phyloP scores from a whole-genome alignment of 306 rosid genomes.

The Lathyrus oleraceus region DNA sequence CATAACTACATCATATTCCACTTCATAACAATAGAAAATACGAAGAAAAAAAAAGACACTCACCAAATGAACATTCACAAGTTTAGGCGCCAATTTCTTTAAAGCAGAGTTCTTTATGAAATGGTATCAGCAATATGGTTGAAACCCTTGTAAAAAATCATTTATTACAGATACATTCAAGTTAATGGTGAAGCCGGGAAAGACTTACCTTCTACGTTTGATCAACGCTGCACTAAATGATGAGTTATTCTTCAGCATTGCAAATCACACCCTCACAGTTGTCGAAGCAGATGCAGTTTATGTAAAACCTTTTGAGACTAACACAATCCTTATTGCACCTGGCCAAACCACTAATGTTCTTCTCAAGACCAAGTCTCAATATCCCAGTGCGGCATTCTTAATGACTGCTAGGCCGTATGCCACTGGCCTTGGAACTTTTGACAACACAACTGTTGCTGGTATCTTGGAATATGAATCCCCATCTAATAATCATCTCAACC shows the following conservation, averaged over 20 bases:
- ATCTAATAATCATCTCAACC: slow-evolving; percentile 24
- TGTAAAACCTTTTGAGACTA: slow-evolving; percentile 55
- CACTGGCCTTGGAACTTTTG: slow-evolving; percentile 62
- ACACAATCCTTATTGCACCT: slow-evolving; percentile 56
- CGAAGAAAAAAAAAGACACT: too few relatives aligned
- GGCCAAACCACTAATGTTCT: slow-evolving; percentile 78
- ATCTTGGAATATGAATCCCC: slow-evolving; percentile 29
- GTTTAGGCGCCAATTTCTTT: background rate
- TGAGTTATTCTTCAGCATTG: slow-evolving; percentile 70
- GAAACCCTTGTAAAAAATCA: background rate
- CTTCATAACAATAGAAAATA: too few relatives aligned
- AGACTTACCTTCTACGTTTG: slow-evolving; percentile 57
- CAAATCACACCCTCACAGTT: slow-evolving; percentile 61
- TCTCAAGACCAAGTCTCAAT: slow-evolving; percentile 53
- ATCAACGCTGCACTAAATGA: slow-evolving; percentile 75
- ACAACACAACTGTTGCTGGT: slow-evolving; percentile 63
- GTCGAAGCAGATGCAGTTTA: slow-evolving; percentile 69
- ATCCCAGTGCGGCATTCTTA: slow-evolving; percentile 62
- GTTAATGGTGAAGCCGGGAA: slow-evolving; percentile 58
- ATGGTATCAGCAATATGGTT: background rate
- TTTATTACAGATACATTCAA: slow-evolving; percentile 58
- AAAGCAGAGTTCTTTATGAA: background rate
- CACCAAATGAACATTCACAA: too few relatives aligned
- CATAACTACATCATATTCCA: too few relatives aligned
- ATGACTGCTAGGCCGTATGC: slow-evolving; percentile 64